Conservation (phyloP, 208 protist genomes). For the Trypanosoma melophagium region DNA sequence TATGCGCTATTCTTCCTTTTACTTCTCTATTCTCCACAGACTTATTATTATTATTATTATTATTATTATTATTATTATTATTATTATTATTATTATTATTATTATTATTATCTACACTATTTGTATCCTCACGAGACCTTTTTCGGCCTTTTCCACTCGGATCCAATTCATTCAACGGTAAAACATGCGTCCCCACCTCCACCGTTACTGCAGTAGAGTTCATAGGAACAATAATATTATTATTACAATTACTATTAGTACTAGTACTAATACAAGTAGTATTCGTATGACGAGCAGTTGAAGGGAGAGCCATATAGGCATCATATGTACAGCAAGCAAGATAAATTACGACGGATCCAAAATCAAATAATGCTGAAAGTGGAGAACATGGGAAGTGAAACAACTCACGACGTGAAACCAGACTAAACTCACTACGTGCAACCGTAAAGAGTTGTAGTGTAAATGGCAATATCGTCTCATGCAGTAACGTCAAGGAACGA, state of each 20-base stretch:
- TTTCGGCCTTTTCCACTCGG: background rate
- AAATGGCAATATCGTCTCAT: slow-evolving; percentile 60
- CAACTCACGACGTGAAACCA: slow-evolving; percentile 66
- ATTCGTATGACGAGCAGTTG: background rate
- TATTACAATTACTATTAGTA: background rate
- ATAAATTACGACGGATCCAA: slow-evolving; percentile 65
- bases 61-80: background rate
- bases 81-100: background rate
- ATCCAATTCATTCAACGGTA: no score
- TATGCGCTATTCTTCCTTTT: background rate
- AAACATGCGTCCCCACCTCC: no score
- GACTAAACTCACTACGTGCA: slow-evolving; percentile 57
- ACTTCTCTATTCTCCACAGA: background rate
- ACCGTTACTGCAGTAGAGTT: background rate
- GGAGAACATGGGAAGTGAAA: slow-evolving; percentile 54
- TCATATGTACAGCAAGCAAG: slow-evolving; percentile 43
- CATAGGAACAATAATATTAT: background rate
- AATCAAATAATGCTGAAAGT: slow-evolving; percentile 49
- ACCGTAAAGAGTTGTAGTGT: slow-evolving; percentile 47
- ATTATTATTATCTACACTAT: background rate
- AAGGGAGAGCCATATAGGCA: slow-evolving; percentile 32
- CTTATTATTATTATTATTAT: background rate
- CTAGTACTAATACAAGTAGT: background rate
- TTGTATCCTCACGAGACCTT: background rate
- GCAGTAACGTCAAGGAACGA: slow-evolving; percentile 39